Conservation (phyloP, 768 basidiomycete species). For the Leccinum variicolor region DNA sequence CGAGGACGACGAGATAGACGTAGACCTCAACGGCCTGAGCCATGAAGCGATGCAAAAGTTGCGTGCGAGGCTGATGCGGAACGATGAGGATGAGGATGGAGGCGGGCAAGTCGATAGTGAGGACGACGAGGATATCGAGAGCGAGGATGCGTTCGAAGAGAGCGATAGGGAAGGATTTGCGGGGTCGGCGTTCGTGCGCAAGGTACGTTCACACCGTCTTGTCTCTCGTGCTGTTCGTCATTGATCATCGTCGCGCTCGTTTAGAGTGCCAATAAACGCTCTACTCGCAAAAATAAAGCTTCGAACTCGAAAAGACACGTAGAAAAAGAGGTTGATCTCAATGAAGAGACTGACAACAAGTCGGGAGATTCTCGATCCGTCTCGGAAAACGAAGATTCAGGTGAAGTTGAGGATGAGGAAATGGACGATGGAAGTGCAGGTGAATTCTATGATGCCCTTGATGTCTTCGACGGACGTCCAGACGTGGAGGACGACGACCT, state of each 20-base stretch:
- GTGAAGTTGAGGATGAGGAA: constrained; percentile 36
- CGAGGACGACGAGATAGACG: constrained; percentile 38
- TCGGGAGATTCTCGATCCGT: constrained; percentile 17
- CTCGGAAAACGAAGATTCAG: constrained; percentile 30
- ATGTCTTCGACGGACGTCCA: constrained; percentile 63
- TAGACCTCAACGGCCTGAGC: constrained; percentile 20
- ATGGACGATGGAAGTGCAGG: constrained; percentile 47
- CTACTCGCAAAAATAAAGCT: constrained; percentile 19
- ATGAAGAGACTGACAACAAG: constrained; percentile 49
- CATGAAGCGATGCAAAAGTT: constrained; percentile 33
- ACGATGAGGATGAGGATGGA: constrained; percentile 45
- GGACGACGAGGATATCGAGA: constrained; percentile 86
- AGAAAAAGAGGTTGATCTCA: constrained; percentile 59
- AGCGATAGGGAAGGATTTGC: constrained; percentile 77
- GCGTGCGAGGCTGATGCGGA: constrained; percentile 48
- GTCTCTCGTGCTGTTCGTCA: background rate
- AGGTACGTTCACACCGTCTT: constrained; percentile 1
- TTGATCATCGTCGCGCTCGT: background rate
- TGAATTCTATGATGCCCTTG: constrained; percentile 62
- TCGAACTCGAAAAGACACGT: constrained; percentile 23
- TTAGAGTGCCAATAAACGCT: constrained; percentile 16
- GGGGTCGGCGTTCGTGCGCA: constrained; percentile 45
- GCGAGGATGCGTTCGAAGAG: constrained; percentile 81
- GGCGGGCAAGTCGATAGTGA: constrained; percentile 47
- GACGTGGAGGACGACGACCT: constrained; percentile 26